Evolutionary conservation across 768 basidiomycete species (phyloP), one percentile per base, ranked within the genome.

Genomic region (Termitomyces sp.): DNA sequence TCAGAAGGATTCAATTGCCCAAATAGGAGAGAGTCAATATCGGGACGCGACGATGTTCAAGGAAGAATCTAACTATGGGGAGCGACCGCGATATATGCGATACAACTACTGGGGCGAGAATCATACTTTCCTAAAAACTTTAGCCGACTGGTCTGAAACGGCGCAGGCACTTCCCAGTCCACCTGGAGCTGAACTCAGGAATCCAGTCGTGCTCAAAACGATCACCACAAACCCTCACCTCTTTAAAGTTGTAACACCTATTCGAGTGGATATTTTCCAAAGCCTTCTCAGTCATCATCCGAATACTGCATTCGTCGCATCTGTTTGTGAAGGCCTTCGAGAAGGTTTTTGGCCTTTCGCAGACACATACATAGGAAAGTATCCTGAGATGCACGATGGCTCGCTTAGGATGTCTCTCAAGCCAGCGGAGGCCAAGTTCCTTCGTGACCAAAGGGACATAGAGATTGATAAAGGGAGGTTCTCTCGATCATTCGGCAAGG

Each of bases 271-370:
- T 22, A 7, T 51, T 16, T 57, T 57, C 13, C 33, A 57, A 51
- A 7, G 26, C 1, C 39, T 51, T 12, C 50, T 57, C 16, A 12
- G 10, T 5, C 24, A 8, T 15, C 55, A 56, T 18, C 55, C 55
- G 2, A 50, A 56, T 5, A 31, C 7, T 12, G 29, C 26, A 5
- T 51, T 57, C 7, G 56, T 57, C 3, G 42, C 28, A 2, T 57
- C 56, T 2, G 56, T 57, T 7, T 57, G 56, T 24, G 44, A 45
- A 57, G 56, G 56, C 24, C 50, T 57, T 29, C 48, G 48, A 12
- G 22, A 56, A 28, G 55, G 55, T 8, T 56, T 56, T 42, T 56
- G 55, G 55, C 55, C 55, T 22, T 56, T 39, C 3, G 55, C 55
- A 20, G 12, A 56, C 37, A 56, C 55, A 3, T 28, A 33, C 4